Base-by-base conservation (phyloP, 2,329 filamentous ascomycete species). In the Spiromastix sp. region DNA sequence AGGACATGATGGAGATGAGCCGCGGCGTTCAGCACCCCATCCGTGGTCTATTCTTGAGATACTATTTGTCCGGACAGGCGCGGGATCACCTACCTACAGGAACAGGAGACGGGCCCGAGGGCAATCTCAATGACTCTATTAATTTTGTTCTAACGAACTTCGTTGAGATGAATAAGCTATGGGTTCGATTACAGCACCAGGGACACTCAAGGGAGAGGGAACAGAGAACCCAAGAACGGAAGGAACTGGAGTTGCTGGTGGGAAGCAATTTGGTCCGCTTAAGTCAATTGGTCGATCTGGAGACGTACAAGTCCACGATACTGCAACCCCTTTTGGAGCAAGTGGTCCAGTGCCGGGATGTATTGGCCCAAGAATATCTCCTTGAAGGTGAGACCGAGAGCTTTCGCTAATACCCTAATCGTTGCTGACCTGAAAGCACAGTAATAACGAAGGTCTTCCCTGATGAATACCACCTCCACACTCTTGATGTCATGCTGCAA, bases 1-100 rank as follows among this genome's bases (percentile, higher is more conserved):
- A 98, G 65, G 91, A 98, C 61, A 98, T 98, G 91, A 98, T 98
- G 91, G 91, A 98, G 63, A 98, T 98, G 91, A 96, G 86, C 63
- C 77, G 91, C 44, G 91, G 91, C 38, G 87, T 98, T 15, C 91
- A 98, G 55, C 91, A 98, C 61, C 91, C 91, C 11, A 87, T 95
- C 43, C 84, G 91, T 39, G 91, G 91, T 12, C 70, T 98, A 37
- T 98, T 98, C 58, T 66, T 98, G 51, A 79, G 91, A 55, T 98
- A 98, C 63, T 98, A 95, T 56, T 74, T 98, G 34, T 91, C 85
- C 16, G 89, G 91, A 24, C 91, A 98, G 65, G 89, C 91, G 25
- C 75, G 91, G 51, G 91, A 98, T 60, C 78, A 77, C 56, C 70
- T 98, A 34, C 91, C 91, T 0, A 75, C 74, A 1, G 84, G 84